Evolutionary conservation across 2,329 filamentous ascomycete genomes (phyloP).

Genomic region (Colletotrichum plurivorum): DNA sequence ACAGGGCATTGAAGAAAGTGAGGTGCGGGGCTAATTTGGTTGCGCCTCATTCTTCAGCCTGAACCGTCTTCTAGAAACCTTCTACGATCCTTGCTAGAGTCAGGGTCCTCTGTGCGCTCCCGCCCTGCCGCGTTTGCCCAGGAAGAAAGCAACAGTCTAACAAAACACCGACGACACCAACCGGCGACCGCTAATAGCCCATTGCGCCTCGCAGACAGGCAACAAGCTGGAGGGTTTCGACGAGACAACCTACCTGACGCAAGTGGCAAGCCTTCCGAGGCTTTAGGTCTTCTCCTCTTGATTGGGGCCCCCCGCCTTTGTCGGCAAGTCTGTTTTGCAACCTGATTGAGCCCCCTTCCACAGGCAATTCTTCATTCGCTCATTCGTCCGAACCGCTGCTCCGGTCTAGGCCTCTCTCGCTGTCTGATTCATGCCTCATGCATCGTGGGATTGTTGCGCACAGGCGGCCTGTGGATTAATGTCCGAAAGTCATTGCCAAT

Average conservation of each 20-base stretch:
- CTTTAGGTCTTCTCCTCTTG: constrained; percentile 2
- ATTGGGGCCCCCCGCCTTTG: background rate
- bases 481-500: background rate
- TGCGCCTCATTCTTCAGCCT: constrained; percentile 34
- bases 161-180: background rate
- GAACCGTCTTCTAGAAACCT: constrained; percentile 39
- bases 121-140: constrained; percentile 29
- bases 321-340: constrained; percentile 17
- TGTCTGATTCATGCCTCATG: constrained; percentile 36
- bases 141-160: background rate
- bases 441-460: constrained; percentile 8
- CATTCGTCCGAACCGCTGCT: constrained; percentile 34
- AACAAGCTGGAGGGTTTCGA: background rate
- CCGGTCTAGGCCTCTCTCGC: constrained; percentile 5
- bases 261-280: constrained; percentile 11
- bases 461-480: constrained; percentile 13
- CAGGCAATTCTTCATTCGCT: constrained; percentile 14
- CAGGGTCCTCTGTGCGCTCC: constrained; percentile 36
- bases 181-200: background rate
- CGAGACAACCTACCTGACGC: background rate
- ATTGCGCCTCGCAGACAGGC: constrained; percentile 6
- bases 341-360: background rate
- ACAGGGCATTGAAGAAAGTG: constrained; percentile 20
- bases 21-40: constrained; percentile 17
- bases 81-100: constrained; percentile 35